Conservation (phyloP, 2,329 filamentous ascomycete species). For the Xylaria sp. region DNA sequence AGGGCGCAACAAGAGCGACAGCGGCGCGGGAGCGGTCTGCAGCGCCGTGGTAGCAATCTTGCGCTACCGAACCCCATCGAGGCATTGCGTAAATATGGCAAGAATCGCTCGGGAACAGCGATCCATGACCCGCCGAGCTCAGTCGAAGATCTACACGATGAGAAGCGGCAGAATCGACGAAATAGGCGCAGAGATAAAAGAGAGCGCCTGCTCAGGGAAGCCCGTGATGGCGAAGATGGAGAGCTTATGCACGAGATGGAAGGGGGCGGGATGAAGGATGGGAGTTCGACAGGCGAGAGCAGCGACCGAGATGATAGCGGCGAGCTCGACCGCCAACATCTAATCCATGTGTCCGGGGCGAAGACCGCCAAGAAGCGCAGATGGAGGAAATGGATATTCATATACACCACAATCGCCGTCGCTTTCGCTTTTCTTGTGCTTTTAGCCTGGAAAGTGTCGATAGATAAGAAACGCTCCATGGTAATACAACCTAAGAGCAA, state of each 20-base stretch:
- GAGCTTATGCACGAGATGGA: constrained; percentile 83
- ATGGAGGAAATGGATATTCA: constrained; percentile 66
- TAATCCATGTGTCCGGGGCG: constrained; percentile 61
- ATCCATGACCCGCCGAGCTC: constrained; percentile 58
- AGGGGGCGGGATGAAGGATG: constrained; percentile 76
- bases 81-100: constrained; percentile 56
- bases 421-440: constrained; percentile 68
- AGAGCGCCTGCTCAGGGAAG: constrained; percentile 63
- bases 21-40: constrained; percentile 60
- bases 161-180: constrained; percentile 63
- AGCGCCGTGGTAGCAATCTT: constrained; percentile 57
- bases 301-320: constrained; percentile 71
- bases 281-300: constrained; percentile 71
- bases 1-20: constrained; percentile 57
- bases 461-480: constrained; percentile 54
- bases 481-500: constrained; percentile 69
- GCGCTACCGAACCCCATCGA: constrained; percentile 62
- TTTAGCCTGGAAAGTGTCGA: constrained; percentile 68
- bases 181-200: constrained; percentile 64
- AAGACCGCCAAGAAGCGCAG: constrained; percentile 62
- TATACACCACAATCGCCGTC: constrained; percentile 63
- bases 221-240: constrained; percentile 73
- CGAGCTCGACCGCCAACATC: constrained; percentile 64
- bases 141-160: constrained; percentile 60
- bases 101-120: constrained; percentile 51